A percentile compares a stretch with the other conserved stretches of the same genome.
These are phyloP conservation scores for Cordyceps tenuipes DNA, from an alignment of 2,329 filamentous ascomycete genomes.

Conservation along the genomic window DNA sequence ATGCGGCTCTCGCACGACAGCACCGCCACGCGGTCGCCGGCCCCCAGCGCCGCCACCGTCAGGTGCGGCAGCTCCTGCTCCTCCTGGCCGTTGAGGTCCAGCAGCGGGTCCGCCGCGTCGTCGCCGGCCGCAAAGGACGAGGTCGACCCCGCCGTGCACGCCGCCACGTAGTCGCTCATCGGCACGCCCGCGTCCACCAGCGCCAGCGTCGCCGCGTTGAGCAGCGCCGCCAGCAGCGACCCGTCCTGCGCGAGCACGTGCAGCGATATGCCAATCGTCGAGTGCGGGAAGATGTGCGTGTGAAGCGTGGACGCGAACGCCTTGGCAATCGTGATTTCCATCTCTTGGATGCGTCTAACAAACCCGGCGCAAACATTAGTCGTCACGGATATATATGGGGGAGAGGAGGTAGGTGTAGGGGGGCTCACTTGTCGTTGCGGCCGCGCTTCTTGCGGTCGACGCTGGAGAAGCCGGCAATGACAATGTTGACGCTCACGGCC, in stretches of 20 bases:
- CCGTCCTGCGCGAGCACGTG: constrained; percentile 88
- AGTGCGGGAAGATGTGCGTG: constrained; percentile 82
- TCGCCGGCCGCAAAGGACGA: constrained; percentile 57
- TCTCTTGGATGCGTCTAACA: constrained; percentile 72
- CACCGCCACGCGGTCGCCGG: constrained; percentile 66
- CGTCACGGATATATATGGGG: too few relatives aligned
- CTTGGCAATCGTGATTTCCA: constrained; percentile 69
- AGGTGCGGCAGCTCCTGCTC: constrained; percentile 84
- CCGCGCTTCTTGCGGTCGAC: constrained; percentile 73
- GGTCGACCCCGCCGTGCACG: constrained; percentile 79
- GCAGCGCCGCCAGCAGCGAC: constrained; percentile 75
- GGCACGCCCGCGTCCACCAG: constrained; percentile 92
- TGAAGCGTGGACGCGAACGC: constrained; percentile 73
- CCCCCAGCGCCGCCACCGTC: constrained; percentile 74
- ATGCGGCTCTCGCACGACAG: constrained; percentile 82
- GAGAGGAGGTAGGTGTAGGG: too few relatives aligned
- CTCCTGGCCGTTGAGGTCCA: constrained; percentile 72
- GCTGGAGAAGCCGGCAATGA: constrained; percentile 78
- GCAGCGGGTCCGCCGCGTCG: constrained; percentile 64
- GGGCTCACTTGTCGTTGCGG: constrained; percentile 65
- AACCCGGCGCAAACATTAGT: too few relatives aligned
- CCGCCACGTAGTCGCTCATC: constrained; percentile 85
- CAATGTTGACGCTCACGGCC: constrained; percentile 71
- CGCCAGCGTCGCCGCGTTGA: constrained; percentile 87
- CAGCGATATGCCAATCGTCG: constrained; percentile 71